Percentiles rank a stretch among this genome's conserved stretches.
These are phyloP conservation scores for Fomitopsis pulvina DNA, from an alignment of 768 basidiomycete genomes.

Conservation along the genomic window DNA sequence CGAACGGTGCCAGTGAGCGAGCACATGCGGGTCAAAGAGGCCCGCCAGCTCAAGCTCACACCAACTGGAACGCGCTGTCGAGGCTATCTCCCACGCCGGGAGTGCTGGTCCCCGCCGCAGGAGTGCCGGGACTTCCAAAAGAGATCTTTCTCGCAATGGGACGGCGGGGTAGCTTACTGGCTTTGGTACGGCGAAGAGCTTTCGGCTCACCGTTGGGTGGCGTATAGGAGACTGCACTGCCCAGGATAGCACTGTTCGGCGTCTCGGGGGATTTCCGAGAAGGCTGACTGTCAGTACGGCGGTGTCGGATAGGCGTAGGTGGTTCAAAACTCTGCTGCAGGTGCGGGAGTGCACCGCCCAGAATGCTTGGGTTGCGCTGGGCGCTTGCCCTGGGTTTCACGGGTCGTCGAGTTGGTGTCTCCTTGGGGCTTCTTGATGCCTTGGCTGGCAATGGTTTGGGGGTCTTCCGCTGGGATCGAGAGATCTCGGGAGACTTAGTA, in stretches of 20 bases:
- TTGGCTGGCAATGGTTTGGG: slow-evolving; percentile 5
- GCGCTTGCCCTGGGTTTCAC: slow-evolving; percentile 34
- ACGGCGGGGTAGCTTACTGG: slow-evolving; percentile 27
- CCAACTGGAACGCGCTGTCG: slow-evolving; percentile 70
- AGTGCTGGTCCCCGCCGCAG: slow-evolving; percentile 29
- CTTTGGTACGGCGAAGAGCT: slow-evolving; percentile 46
- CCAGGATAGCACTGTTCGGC: slow-evolving; percentile 3
- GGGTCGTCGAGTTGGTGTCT: slow-evolving; percentile 11
- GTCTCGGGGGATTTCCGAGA: slow-evolving; percentile 2
- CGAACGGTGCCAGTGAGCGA: background rate
- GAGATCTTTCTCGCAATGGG: slow-evolving; percentile 52
- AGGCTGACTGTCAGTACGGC: background rate
- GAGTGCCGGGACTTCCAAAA: slow-evolving; percentile 46
- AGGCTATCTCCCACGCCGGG: slow-evolving; percentile 34
- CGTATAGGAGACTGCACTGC: background rate
- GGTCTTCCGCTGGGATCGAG: slow-evolving; percentile 14
- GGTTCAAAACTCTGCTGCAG: slow-evolving; percentile 22
- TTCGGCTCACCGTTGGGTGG: slow-evolving; percentile 18
- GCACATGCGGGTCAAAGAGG: background rate
- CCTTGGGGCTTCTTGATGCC: slow-evolving; percentile 16
- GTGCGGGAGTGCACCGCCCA: slow-evolving; percentile 57
- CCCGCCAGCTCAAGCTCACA: slow-evolving; percentile 24
- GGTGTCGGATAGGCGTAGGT: slow-evolving; percentile 12
- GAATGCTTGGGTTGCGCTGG: slow-evolving; percentile 57
- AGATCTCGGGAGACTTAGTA: slow-evolving; percentile 9